phyloP scores from a whole-genome alignment of 345 rosid species.

The Schrenkiella parvula region DNA sequence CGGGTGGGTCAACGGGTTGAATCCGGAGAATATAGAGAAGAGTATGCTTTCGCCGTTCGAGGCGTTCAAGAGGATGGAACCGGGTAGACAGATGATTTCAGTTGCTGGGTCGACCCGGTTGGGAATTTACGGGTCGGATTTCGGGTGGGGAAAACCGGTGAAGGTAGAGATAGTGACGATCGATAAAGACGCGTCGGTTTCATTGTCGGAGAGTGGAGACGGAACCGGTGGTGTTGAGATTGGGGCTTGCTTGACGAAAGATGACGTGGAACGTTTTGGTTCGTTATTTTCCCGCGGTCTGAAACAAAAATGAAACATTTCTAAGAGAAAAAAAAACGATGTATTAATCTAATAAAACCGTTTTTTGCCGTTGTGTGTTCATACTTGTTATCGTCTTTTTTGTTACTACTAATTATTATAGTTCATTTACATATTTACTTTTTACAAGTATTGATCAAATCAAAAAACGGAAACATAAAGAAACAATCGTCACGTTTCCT shows the following conservation, averaged over 20 bases:
- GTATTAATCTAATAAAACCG: no score
- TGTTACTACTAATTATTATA: no score
- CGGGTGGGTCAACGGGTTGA: constrained; percentile 14
- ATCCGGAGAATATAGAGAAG: constrained; percentile 17
- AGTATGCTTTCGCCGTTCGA: constrained; percentile 12
- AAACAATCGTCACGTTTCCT: neutral
- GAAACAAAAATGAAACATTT: neutral
- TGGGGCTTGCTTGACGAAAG: constrained; percentile 22
- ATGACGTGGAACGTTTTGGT: constrained; percentile 24
- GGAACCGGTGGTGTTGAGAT: constrained; percentile 34
- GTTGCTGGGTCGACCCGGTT: constrained; percentile 39
- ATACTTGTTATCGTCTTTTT: no score
- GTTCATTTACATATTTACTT: no score
- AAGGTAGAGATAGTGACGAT: constrained; percentile 29
- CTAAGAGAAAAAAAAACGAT: no score
- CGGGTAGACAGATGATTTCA: constrained; percentile 22
- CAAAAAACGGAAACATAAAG: neutral
- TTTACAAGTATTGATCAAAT: no score
- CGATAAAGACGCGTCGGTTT: constrained; percentile 27
- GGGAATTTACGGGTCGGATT: constrained; percentile 32
- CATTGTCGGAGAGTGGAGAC: constrained; percentile 31
- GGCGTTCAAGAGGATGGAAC: constrained; percentile 24
- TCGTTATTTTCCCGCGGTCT: neutral
- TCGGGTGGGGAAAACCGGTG: constrained; percentile 35
- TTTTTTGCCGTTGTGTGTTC: no score